phyloP scores from a whole-genome alignment of 2,329 filamentous ascomycete genomes.

The Sporothrix pseudoabietina region DNA sequence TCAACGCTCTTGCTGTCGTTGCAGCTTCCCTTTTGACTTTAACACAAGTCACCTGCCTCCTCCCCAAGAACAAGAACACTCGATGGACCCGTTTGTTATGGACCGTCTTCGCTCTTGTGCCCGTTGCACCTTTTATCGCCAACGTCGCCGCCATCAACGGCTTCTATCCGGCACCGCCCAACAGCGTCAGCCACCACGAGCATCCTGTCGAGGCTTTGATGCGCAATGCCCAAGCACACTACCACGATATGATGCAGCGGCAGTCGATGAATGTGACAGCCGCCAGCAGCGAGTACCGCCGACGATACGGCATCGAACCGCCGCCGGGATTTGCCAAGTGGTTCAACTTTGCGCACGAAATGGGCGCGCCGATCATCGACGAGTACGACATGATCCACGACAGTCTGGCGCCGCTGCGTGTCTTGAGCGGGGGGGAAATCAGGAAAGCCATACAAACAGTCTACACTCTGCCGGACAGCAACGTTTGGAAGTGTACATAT shows the following conservation, averaged over 20 bases:
- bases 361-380: slow-evolving; percentile 31
- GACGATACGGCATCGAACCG: slow-evolving; percentile 48
- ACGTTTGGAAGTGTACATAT: slow-evolving; percentile 27
- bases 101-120: slow-evolving; percentile 14
- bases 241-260: slow-evolving; percentile 3
- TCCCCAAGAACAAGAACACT: not conserved
- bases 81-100: not conserved
- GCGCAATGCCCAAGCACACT: not conserved
- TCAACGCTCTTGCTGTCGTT: not conserved
- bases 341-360: slow-evolving; percentile 37
- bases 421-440: slow-evolving; percentile 25
- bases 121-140: not conserved
- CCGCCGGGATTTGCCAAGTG: slow-evolving; percentile 52
- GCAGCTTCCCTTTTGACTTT: not conserved
- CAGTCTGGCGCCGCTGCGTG: not conserved
- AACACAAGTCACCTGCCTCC: not conserved
- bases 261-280: slow-evolving; percentile 36
- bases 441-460: not conserved
- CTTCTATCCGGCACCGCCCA: not conserved
- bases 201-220: slow-evolving; percentile 22
- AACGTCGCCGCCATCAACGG: not conserved
- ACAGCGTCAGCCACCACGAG: not conserved
- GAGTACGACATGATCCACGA: slow-evolving; percentile 31
- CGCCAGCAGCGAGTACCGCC: slow-evolving; percentile 48
- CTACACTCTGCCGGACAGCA: not conserved